Evolutionary conservation across 2,329 filamentous ascomycete species (phyloP), one percentile per base, ranked within the genome.

Genomic region (Cylindrodendrum hubeiense): DNA sequence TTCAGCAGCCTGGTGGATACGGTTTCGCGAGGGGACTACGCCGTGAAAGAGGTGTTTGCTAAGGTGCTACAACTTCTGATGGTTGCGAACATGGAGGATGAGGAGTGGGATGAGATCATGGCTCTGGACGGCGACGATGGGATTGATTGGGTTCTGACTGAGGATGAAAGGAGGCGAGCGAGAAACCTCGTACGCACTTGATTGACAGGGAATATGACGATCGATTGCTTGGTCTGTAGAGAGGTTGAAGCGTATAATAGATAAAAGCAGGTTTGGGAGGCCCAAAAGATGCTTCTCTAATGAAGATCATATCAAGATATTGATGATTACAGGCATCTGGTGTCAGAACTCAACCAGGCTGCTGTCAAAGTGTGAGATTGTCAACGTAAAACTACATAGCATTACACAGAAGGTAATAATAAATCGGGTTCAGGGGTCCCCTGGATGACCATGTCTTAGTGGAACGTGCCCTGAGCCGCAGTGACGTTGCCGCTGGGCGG

Each of bases 71-170:
- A 98, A 84, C 91, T 97, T 73, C 89, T 92, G 62, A 89, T 97
- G 84, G 89, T 97, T 17, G 90, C 95, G 77, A 95, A 95, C 72
- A 97, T 98, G 94, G 95, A 98, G 77, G 93, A 96, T 34, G 95
- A 98, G 63, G 95, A 98, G 80, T 97, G 94, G 93, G 93, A 95
- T 51, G 94, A 96, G 79, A 79, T 95, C 41, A 75, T 79, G 7
- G 80, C 85, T 43, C 64, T 77, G 24, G 80, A 84, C 33, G 85
- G 82, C 37, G 87, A 90, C 13, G 90, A 88, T 53, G 91, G 88
- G 12, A 89, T 96, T 75, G 85, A 86, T 54, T 94, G 92, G 92
- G 86, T 91, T 49, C 73, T 95, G 67, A 91, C 86, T 63, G 85
- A 86, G 44, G 93, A 95, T 62, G 94, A 97, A 82, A 89, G 92